Evolutionary conservation across 2,329 filamentous ascomycete species (phyloP), one percentile per base, ranked within the genome.

Genomic region (Ophiostoma quercus): DNA sequence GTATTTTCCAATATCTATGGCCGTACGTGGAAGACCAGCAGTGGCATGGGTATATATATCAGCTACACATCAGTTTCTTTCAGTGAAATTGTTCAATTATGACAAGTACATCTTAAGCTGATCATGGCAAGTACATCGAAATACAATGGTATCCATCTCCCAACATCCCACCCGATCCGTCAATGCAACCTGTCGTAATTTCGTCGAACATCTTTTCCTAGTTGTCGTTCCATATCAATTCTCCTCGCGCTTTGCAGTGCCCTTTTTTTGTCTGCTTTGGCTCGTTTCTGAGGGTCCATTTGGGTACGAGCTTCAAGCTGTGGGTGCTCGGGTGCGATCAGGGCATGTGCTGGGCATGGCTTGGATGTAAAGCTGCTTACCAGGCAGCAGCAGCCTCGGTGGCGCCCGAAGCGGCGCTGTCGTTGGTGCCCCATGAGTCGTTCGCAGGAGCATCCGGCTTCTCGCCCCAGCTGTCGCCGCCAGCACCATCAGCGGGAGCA

Each of bases 351-450:
- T 16, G n/a, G 9, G 34, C 34, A 34, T 34, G 34, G 8, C 5
- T 9, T 22, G 51, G 51, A 12, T 9, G 32, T 5, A 12, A 62
- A 7, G 4, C 16, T 67, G 7, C 34, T 29, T 32, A 67, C 41
- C 43, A 67, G 43, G 43, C 39, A 25, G 66, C 66, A 32, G 16
- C 29, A 32, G 16, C 29, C 12, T 14, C 63, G 7, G 3, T n/a
- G 22, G 63, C n/a, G 51, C n/a, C 22, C 7, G 7, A n/a, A 32
- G 19, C n/a, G 67, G 34, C 67, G n/a, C 41, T 34, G 7, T 39
- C n/a, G 11, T 60, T 57, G 67, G 12, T 25, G n/a, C 63, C 63
- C 37, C 63, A 41, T 6, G 34, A 9, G 19, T 67, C 66, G 66
- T n/a, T 25, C 22, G 51, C 22, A n/a, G 63, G 9, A 37, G 34